Evolutionary conservation across 1,284 basidiomycete species (phyloP).

Genomic region (Neolentinus lepideus): DNA sequence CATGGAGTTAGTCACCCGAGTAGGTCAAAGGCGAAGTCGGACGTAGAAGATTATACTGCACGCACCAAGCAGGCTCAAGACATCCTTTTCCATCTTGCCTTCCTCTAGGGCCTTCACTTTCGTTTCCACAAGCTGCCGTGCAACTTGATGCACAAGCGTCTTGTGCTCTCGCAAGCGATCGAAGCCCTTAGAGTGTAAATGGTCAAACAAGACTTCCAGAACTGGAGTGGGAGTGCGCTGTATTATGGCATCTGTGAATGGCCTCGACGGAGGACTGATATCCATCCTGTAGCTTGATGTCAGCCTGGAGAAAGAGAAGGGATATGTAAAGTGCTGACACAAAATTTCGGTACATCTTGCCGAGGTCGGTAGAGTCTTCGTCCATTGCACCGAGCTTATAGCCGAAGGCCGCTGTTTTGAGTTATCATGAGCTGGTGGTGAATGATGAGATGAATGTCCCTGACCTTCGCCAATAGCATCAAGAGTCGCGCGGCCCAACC

Average conservation of each 20-base stretch:
- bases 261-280: background rate
- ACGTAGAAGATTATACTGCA: background rate
- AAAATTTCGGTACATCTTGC: slow-evolving; percentile 21
- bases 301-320: background rate
- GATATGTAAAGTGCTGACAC: slow-evolving; percentile 15
- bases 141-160: background rate
- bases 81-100: background rate
- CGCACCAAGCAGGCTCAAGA: background rate
- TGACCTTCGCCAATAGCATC: slow-evolving; percentile 30
- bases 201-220: background rate
- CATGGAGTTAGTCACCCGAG: background rate
- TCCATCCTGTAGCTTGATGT: background rate
- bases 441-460: slow-evolving; percentile 21
- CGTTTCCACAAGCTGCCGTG: background rate
- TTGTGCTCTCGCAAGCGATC: background rate
- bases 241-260: background rate
- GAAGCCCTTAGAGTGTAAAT: background rate
- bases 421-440: slow-evolving; percentile 13
- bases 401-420: slow-evolving; percentile 24
- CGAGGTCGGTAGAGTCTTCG: slow-evolving; percentile 19
- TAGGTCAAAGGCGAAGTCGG: background rate
- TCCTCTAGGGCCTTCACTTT: background rate
- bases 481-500: slow-evolving; percentile 23
- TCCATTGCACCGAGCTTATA: slow-evolving; percentile 24
- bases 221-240: background rate